Evolutionary conservation across 192 early-diverging fungal genomes (phyloP).

Genomic region (Obelidium mucronatum): DNA sequence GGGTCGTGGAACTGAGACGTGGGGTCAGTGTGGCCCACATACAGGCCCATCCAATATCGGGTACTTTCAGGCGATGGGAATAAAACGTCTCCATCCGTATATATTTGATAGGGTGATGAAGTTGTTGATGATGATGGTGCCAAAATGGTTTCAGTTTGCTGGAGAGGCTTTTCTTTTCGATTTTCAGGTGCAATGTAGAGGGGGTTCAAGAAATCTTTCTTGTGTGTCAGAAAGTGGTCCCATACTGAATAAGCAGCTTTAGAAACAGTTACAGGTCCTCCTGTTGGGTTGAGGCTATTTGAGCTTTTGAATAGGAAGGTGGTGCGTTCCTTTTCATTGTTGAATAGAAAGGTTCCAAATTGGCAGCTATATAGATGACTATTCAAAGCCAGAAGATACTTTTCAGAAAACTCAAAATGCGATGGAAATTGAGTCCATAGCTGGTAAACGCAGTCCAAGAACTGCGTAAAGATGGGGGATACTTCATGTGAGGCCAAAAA

Average conservation of each 20-base stretch:
- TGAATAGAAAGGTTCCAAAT: constrained; percentile 95
- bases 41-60: constrained; percentile 80
- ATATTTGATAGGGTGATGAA: background rate
- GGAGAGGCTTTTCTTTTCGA: background rate
- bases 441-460: constrained; percentile 96
- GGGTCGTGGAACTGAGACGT: background rate
- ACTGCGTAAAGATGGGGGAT: constrained; percentile 96
- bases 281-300: background rate
- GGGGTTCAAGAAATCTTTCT: constrained; percentile 64
- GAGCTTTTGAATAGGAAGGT: constrained; percentile 43
- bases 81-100: constrained; percentile 63
- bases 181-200: constrained; percentile 60
- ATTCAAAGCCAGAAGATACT: constrained; percentile 81
- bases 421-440: constrained; percentile 85
- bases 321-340: constrained; percentile 81
- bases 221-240: constrained; percentile 75
- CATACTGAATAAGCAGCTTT: constrained; percentile 74
- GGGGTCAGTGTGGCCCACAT: background rate
- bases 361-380: constrained; percentile 89
- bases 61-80: constrained; percentile 69
- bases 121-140: background rate
- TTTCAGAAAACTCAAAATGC: constrained; percentile 93
- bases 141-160: too few species aligned
- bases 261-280: constrained; percentile 23
- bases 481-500: constrained; percentile 69